Base-by-base conservation (phyloP, 305 asterid genomes). In the Petunia hybrid region DNA sequence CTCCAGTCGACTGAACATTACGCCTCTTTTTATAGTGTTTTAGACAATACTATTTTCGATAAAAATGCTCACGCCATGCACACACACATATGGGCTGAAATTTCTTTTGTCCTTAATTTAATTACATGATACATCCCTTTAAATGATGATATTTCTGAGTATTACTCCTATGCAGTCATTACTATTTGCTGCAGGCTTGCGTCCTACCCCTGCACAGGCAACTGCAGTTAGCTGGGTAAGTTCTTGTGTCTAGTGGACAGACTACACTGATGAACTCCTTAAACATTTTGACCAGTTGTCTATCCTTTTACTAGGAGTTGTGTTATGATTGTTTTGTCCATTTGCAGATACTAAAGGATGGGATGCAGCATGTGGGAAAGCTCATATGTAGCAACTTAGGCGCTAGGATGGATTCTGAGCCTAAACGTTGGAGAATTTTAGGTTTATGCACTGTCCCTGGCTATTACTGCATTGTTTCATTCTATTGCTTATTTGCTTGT, bases 131-230 rank as follows among this genome's bases (percentile, higher is more conserved):
- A 81, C 65, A 65, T 60, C 78, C 64, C 74, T 46, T 66, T 59
- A 22, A 82, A 70, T 84, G 82, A 73, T 81, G 65, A 79, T 78
- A 82, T 74, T 86, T 59, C 76, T 63, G 82, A 40, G 71, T 82
- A 88, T 95, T 84, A 87, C 83, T 84, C 89, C 92, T 93, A 89
- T 85, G 88, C 90, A 96, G 98, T 96, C 98, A 80, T 91, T 94
- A 86, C 89, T 94, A 76, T 94, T 93, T 88, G 98, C 99, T 90
- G 99, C 99, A 89, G 99, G 99, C 76, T 88, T 96, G 84, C 91
- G 99, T 78, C 98, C 99, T 70, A 96, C 98, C 41, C 97, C 98
- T 77, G 99, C 99, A 40, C 99, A 96, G 85, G 98, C 99, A 38
- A 94, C 99, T 66, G 99, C 98, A 79, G 98, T 92, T 82, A 94